Percentiles rank a stretch among this genome's conserved stretches.
Evolutionary conservation across 2,329 filamentous ascomycete genomes (phyloP).

Genomic region (Aspergillus eucalypticola): DNA sequence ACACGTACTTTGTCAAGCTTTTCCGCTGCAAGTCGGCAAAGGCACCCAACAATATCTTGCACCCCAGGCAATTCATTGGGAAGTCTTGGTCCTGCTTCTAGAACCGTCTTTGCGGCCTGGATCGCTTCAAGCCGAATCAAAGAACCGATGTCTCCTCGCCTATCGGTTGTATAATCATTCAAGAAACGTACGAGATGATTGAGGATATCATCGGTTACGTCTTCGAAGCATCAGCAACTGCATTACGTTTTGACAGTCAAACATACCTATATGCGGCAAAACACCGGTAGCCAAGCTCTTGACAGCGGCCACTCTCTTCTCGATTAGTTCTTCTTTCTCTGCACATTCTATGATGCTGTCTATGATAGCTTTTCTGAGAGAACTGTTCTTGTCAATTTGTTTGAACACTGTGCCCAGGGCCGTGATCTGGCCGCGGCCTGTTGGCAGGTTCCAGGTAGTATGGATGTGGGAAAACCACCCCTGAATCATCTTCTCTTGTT

Average conservation of each 20-base stretch:
- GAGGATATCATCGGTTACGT: constrained; percentile 29
- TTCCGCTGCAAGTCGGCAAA: constrained; percentile 75
- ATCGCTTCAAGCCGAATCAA: constrained; percentile 80
- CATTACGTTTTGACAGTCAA: background rate
- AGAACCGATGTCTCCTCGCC: constrained; percentile 86
- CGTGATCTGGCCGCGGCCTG: constrained; percentile 46
- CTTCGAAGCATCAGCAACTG: constrained; percentile 30
- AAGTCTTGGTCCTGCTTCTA: constrained; percentile 22
- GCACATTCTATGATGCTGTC: constrained; percentile 38
- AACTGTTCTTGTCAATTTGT: constrained; percentile 27
- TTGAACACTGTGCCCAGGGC: constrained; percentile 44
- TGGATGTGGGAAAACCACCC: constrained; percentile 43
- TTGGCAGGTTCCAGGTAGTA: constrained; percentile 38
- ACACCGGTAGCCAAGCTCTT: constrained; percentile 40
- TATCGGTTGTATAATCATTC: constrained; percentile 88
- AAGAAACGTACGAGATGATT: constrained; percentile 49
- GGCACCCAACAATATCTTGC: constrained; percentile 38
- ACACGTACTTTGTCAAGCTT: constrained; percentile 85
- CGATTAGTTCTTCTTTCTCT: constrained; percentile 40
- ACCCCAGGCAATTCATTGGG: constrained; percentile 19
- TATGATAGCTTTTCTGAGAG: constrained; percentile 32
- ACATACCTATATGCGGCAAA: constrained; percentile 40
- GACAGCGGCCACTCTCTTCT: constrained; percentile 44
- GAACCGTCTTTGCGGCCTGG: constrained; percentile 55
- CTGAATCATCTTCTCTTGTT: constrained; percentile 38